These are phyloP conservation scores for Cladosporium colombiae DNA, from an alignment of 2,329 filamentous ascomycete genomes.

Conservation along the genomic window DNA sequence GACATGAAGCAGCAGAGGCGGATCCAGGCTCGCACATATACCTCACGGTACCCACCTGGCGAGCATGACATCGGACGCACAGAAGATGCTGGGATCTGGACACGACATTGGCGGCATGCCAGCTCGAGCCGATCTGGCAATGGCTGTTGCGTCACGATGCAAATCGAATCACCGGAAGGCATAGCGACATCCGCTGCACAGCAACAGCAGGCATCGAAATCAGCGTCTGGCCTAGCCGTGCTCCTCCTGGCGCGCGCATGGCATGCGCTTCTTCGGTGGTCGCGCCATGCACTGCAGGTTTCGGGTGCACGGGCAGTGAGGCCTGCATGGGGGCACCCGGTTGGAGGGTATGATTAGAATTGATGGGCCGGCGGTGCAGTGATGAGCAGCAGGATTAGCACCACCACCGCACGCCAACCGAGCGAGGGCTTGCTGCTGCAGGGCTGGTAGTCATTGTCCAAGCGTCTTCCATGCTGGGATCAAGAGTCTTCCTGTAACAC, in stretches of 20 bases:
- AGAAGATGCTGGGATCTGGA: background rate
- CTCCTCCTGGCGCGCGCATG: conserved; percentile 7
- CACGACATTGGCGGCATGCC: conserved; percentile 6
- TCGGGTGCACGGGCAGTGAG: conserved; percentile 11
- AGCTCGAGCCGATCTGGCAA: background rate
- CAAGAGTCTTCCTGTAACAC: conserved; percentile 13
- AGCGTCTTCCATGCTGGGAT: conserved; percentile 18
- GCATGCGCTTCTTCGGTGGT: background rate
- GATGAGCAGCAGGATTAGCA: conserved; percentile 7
- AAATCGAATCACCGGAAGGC: conserved; percentile 13
- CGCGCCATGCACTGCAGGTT: conserved; percentile 8
- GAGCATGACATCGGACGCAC: background rate
- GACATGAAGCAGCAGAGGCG: background rate
- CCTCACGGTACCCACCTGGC: background rate
- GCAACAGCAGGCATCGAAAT: background rate
- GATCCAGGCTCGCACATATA: conserved; percentile 3
- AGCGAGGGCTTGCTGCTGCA: conserved; percentile 8
- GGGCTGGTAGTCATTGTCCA: conserved; percentile 5
- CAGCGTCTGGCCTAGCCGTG: background rate
- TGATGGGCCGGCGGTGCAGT: background rate
- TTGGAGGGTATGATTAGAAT: conserved; percentile 18
- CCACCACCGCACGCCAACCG: background rate
- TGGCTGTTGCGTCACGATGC: conserved; percentile 15
- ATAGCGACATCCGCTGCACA: conserved; percentile 15
- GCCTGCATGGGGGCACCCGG: conserved; percentile 16